phyloP scores from a whole-genome alignment of 352 stramenopile species.

The Pythium aristosporum region DNA sequence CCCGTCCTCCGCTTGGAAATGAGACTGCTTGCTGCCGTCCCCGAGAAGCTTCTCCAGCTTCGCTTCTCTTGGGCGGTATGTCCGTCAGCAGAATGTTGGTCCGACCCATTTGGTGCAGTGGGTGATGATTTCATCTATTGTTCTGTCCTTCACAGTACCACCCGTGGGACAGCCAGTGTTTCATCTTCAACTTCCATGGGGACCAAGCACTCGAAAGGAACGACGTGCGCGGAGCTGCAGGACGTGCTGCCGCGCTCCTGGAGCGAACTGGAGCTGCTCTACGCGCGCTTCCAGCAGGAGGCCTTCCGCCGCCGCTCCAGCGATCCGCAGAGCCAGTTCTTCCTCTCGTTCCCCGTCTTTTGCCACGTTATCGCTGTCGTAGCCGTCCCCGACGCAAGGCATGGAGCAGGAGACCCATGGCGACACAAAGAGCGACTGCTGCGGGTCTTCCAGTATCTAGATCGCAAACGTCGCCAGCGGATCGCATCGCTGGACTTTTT shows the following conservation, averaged over 20 bases:
- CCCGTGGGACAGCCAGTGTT: constrained; percentile 11
- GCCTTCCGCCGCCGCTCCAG: constrained; percentile 35
- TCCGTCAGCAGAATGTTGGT: constrained; percentile 13
- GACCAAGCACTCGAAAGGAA: constrained; percentile 52
- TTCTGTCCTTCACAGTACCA: constrained; percentile 24
- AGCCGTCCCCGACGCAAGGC: not conserved
- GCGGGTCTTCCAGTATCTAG: constrained; percentile 42
- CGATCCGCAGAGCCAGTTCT: constrained; percentile 41
- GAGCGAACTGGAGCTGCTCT: constrained; percentile 52
- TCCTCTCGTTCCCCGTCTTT: constrained; percentile 52
- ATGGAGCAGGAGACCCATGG: constrained; percentile 1
- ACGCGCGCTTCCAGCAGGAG: constrained; percentile 65
- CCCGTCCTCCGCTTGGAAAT: not conserved
- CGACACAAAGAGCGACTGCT: constrained; percentile 44
- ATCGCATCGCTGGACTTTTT: constrained; percentile 65
- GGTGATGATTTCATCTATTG: constrained; percentile 22
- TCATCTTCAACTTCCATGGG: constrained; percentile 48
- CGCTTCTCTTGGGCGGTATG: not conserved
- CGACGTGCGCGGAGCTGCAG: constrained; percentile 35
- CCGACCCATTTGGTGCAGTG: constrained; percentile 2
- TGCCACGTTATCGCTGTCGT: constrained; percentile 35
- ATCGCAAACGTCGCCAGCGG: constrained; percentile 21
- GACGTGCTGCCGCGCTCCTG: constrained; percentile 49
- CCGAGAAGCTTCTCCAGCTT: too few relatives aligned
- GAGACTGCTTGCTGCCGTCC: too few relatives aligned